A percentile compares a stretch with the other conserved stretches of the same genome.
Evolutionary conservation across 148 eudicot species (phyloP).

Genomic region (Chenopodium quinoa): DNA sequence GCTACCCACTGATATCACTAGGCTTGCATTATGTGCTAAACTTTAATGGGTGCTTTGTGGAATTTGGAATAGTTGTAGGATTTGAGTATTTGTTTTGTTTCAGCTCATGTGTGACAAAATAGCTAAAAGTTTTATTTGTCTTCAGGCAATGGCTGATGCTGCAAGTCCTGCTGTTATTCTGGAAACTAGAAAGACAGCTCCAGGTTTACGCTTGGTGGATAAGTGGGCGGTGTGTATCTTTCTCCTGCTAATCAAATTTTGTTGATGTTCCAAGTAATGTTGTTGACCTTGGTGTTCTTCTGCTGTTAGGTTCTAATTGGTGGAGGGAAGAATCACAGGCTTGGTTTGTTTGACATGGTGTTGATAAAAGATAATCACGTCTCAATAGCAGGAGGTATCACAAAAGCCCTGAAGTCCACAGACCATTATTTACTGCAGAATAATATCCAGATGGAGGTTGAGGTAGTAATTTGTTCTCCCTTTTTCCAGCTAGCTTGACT

Average conservation of each 20-base stretch:
- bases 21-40: background rate
- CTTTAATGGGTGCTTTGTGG: background rate
- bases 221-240: conserved; percentile 88
- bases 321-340: conserved; percentile 89
- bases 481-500: background rate
- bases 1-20: background rate
- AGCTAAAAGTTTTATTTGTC: conserved; percentile 12
- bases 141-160: conserved; percentile 91
- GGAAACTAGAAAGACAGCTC: conserved; percentile 97
- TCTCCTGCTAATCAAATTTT: conserved; percentile 20
- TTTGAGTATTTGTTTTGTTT: background rate
- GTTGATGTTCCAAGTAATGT: background rate
- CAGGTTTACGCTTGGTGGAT: conserved; percentile 91
- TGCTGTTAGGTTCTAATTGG: conserved; percentile 75
- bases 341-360: conserved; percentile 97
- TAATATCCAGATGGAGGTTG: conserved; percentile 81
- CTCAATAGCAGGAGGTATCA: conserved; percentile 88
- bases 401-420: conserved; percentile 69
- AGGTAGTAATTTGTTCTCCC: conserved; percentile 43
- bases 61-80: background rate
- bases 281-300: conserved; percentile 14
- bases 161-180: conserved; percentile 79
- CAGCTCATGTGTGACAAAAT: background rate
- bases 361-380: conserved; percentile 94
- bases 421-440: conserved; percentile 71